phyloP scores from a whole-genome alignment of 495 filamentous ascomycete genomes.

The Oidiodendron maius region DNA sequence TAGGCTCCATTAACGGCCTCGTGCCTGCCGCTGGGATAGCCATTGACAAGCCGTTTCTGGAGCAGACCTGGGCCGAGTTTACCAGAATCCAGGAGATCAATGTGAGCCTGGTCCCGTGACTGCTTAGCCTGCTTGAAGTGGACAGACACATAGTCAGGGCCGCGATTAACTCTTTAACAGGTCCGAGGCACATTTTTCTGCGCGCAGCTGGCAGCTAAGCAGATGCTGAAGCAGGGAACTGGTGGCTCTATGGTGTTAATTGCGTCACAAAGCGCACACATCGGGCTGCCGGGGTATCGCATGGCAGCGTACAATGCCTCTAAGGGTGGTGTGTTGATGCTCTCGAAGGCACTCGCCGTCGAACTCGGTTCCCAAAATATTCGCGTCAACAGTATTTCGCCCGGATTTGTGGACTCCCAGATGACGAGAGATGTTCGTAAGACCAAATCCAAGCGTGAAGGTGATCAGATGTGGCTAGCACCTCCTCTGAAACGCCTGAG shows the following conservation, averaged over 20 bases:
- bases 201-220: constrained; percentile 56
- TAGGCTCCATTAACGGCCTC: too few relatives aligned
- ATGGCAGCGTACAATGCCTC: constrained; percentile 66
- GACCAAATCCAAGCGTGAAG: constrained; percentile 51
- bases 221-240: constrained; percentile 41
- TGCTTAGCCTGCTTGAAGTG: too few relatives aligned
- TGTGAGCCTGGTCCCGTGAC: too few relatives aligned
- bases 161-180: too few relatives aligned
- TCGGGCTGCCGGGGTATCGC: constrained; percentile 50
- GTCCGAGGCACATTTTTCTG: constrained; percentile 64
- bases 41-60: too few relatives aligned
- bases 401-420: constrained; percentile 78
- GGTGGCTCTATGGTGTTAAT: constrained; percentile 61
- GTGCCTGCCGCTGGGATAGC: too few relatives aligned
- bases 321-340: constrained; percentile 56
- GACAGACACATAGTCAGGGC: too few relatives aligned
- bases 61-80: too few relatives aligned
- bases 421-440: constrained; percentile 52
- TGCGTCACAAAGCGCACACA: constrained; percentile 63
- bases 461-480: too few relatives aligned
- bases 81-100: too few relatives aligned
- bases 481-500: constrained; percentile 66
- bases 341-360: constrained; percentile 56
- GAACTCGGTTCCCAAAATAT: constrained; percentile 61
- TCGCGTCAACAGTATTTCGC: constrained; percentile 61